Evolutionary conservation across 2,329 filamentous ascomycete species (phyloP).

Genomic region (Thermochaetoides dissita): DNA sequence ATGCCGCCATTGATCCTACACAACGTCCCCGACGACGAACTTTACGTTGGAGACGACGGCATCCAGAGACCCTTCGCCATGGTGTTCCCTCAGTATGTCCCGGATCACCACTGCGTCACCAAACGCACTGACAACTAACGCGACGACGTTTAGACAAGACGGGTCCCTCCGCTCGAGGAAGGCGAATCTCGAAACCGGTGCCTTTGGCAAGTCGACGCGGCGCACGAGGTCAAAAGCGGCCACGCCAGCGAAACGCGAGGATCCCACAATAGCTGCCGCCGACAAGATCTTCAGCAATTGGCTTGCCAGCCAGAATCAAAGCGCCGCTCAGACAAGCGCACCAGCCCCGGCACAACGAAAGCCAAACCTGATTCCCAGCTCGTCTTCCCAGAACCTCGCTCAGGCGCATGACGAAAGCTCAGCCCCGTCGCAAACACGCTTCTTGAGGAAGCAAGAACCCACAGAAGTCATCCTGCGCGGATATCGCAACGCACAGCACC

Average conservation of each 20-base stretch:
- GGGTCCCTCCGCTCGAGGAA: constrained; percentile 38
- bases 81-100: constrained; percentile 44
- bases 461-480: constrained; percentile 77
- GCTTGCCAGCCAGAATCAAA: constrained; percentile 33
- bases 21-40: constrained; percentile 55
- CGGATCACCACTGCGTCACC: background rate
- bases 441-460: constrained; percentile 28
- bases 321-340: constrained; percentile 14
- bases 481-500: constrained; percentile 48
- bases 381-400: constrained; percentile 20
- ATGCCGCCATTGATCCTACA: constrained; percentile 56
- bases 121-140: constrained; percentile 1
- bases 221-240: constrained; percentile 49
- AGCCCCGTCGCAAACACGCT: constrained; percentile 16
- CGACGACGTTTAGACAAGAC: constrained; percentile 30
- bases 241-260: constrained; percentile 43
- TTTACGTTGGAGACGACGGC: constrained; percentile 52
- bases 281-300: constrained; percentile 49
- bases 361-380: constrained; percentile 6
- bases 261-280: constrained; percentile 46
- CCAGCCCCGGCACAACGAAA: constrained; percentile 16
- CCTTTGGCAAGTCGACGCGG: constrained; percentile 53
- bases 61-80: constrained; percentile 52
- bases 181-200: constrained; percentile 45
- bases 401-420: constrained; percentile 23